A percentile compares a stretch with the other conserved stretches of the same genome.
Evolutionary conservation across 768 basidiomycete genomes (phyloP).

Genomic region (Gautieria morchelliformis): DNA sequence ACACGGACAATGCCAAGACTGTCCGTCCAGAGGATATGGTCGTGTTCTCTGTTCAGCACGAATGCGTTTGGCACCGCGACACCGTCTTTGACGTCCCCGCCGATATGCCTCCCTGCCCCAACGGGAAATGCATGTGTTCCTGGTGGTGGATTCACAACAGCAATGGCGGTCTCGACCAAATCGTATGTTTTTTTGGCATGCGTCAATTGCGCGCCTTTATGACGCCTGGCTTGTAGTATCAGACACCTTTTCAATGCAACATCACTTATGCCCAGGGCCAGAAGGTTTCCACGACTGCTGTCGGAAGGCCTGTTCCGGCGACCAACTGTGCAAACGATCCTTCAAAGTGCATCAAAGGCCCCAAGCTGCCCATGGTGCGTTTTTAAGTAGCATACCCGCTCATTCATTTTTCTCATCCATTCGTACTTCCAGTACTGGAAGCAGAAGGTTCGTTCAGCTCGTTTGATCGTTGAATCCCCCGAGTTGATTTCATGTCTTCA

Average conservation of each 20-base stretch:
- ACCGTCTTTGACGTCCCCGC: slow-evolving; percentile 62
- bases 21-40: slow-evolving; percentile 63
- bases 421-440: slow-evolving; percentile 11
- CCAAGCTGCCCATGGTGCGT: slow-evolving; percentile 7
- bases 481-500: neutral
- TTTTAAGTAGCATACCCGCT: neutral
- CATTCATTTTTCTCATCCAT: neutral
- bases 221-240: slow-evolving; percentile 29
- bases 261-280: slow-evolving; percentile 32
- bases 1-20: slow-evolving; percentile 47
- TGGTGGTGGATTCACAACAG: slow-evolving; percentile 60
- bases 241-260: slow-evolving; percentile 67
- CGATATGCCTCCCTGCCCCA: slow-evolving; percentile 58
- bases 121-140: slow-evolving; percentile 58
- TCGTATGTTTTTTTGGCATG: neutral
- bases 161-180: slow-evolving; percentile 8
- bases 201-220: too few species aligned
- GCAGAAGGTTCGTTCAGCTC: neutral
- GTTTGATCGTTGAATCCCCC: neutral
- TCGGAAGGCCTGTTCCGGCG: slow-evolving; percentile 48
- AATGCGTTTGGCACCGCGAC: slow-evolving; percentile 62
- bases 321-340: slow-evolving; percentile 58
- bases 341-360: slow-evolving; percentile 8
- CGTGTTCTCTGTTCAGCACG: slow-evolving; percentile 66
- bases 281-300: slow-evolving; percentile 34